Evolutionary conservation across 495 filamentous ascomycete species (phyloP), one percentile per base, ranked within the genome.

Genomic region (Annulohypoxylon bovei): DNA sequence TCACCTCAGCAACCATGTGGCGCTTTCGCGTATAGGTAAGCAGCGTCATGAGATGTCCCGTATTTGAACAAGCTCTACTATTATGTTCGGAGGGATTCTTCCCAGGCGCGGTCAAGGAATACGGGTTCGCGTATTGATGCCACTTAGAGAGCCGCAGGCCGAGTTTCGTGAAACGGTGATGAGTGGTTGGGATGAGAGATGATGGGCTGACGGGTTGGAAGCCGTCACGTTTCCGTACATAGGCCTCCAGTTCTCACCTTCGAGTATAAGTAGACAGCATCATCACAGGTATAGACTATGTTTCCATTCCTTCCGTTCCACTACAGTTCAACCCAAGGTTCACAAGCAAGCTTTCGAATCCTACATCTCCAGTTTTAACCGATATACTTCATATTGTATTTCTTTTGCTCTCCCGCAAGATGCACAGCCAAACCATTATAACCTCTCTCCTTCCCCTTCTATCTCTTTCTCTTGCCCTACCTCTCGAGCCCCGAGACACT

Each of bases 361-460:
- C 14, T 22, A 62, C 33, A 22, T 62, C 46, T 28, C n/a, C 25
- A 52, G 25, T 16, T 50, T 18, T 12, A 37, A 39, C 33, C 58
- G 20, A 12, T 32, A 42, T 28, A 28, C 16, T n/a, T 18, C 6
- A 16, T 23, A 50, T 16, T 7, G 12, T n/a, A 25, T 44, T 16
- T 23, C 32, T 23, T 35, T 14, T 37, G 53, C 20, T 4, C n/a
- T 23, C 23, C n/a, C 40, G 60, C 39, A 42, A 53, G 22, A 74
- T 74, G 71, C 39, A 60, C 32, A 50, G 20, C 12, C 27, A 23
- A 66, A 35, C 14, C 30, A 42, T 49, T 20, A 33, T 70, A 42
- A 55, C 62, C n/a, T 59, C 67, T 18, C 32, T 67, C 20, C 53
- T 74, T 22, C 46, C 73, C 12, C 59, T 73, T 44, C 33, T 67